phyloP scores from a whole-genome alignment of 352 stramenopile genomes.

The Phytophthora colocasiae region DNA sequence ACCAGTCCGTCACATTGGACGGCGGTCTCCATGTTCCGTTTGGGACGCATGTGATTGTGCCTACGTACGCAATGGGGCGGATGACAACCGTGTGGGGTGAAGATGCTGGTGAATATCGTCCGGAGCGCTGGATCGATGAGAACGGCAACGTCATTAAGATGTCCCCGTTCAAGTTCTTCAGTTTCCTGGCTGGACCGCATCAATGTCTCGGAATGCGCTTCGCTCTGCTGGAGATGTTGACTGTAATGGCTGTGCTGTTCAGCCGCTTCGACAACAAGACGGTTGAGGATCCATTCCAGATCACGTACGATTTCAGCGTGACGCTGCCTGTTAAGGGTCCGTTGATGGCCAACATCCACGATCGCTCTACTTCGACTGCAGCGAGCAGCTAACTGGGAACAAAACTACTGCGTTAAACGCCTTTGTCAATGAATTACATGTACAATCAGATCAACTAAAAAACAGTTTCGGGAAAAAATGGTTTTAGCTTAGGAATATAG shows the following conservation, averaged over 20 bases:
- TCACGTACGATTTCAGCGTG: slow-evolving; percentile 54
- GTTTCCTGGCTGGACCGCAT: slow-evolving; percentile 65
- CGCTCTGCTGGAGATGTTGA: slow-evolving; percentile 58
- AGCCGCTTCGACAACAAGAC: slow-evolving; percentile 50
- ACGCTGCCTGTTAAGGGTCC: slow-evolving; percentile 46
- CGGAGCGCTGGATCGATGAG: slow-evolving; percentile 63
- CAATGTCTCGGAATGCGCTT: slow-evolving; percentile 62
- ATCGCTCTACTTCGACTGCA: slow-evolving; percentile 6
- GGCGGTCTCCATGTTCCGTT: slow-evolving; percentile 64
- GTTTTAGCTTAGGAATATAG: slow-evolving; percentile 42
- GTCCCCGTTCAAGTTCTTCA: slow-evolving; percentile 45
- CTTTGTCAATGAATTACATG: not conserved
- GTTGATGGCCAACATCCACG: slow-evolving; percentile 34
- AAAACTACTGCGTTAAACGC: not conserved
- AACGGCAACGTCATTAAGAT: slow-evolving; percentile 51
- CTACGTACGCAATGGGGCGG: slow-evolving; percentile 56
- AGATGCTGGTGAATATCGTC: slow-evolving; percentile 44
- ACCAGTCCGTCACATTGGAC: slow-evolving; percentile 53
- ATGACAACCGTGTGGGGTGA: slow-evolving; percentile 57
- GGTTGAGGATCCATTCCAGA: slow-evolving; percentile 41
- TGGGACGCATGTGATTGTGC: slow-evolving; percentile 53
- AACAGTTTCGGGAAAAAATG: slow-evolving; percentile 24
- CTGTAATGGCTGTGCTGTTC: slow-evolving; percentile 45
- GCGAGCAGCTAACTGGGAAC: slow-evolving; percentile 8
- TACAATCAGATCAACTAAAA: not conserved